Conservation (phyloP, 2,329 filamentous ascomycete species). For the Pseudocercospora fuligena region DNA sequence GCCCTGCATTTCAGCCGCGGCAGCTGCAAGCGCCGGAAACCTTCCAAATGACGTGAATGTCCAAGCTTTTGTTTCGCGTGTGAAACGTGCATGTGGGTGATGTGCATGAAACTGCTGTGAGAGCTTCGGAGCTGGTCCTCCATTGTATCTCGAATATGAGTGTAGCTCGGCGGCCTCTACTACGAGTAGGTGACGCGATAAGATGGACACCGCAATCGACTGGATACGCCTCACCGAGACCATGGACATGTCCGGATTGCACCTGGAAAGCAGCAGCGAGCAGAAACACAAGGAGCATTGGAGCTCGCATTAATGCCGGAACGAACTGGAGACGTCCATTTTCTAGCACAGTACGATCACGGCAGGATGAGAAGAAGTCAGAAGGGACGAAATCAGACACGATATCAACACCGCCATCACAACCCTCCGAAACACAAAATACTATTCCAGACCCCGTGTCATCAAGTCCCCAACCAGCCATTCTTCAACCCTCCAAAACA, state of each 20-base stretch:
- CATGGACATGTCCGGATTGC: conserved; percentile 30
- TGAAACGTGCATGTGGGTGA: not conserved
- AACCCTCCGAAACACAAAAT: not conserved
- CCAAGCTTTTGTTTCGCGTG: not conserved
- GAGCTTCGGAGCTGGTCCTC: not conserved
- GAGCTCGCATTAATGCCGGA: conserved; percentile 2
- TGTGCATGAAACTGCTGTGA: not conserved
- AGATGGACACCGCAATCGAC: conserved; percentile 2
- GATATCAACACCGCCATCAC: conserved; percentile 3
- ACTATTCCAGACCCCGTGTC: not conserved
- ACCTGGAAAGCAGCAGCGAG: not conserved
- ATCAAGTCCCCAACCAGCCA: not conserved
- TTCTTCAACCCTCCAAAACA: conserved; percentile 7
- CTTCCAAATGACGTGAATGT: conserved; percentile 7
- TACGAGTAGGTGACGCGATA: conserved; percentile 11
- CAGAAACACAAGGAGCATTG: not conserved
- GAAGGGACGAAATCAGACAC: not conserved
- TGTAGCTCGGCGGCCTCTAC: conserved; percentile 1
- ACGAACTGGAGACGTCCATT: conserved; percentile 17
- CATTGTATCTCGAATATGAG: conserved; percentile 14
- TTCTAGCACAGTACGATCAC: conserved; percentile 12
- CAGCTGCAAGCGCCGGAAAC: not conserved
- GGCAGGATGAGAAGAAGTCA: not conserved
- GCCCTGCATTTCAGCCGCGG: not conserved
- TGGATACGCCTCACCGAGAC: conserved; percentile 1